Evolutionary conservation across 495 filamentous ascomycete species (phyloP).

Genomic region (Hypoxylon perforatum): DNA sequence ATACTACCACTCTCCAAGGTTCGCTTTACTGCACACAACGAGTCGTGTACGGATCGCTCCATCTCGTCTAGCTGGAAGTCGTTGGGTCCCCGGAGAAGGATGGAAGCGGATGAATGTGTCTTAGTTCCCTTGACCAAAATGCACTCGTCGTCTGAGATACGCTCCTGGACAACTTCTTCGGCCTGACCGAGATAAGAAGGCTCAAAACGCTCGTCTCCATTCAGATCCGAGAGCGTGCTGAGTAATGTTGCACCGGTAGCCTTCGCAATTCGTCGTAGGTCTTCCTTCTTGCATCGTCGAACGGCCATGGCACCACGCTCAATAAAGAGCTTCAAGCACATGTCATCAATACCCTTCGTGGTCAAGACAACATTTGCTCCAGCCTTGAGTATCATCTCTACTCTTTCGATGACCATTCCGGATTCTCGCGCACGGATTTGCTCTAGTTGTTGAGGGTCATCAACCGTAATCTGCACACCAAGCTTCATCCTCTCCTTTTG

Average conservation of each 20-base stretch:
- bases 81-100: conserved; percentile 95
- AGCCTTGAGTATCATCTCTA: conserved; percentile 97
- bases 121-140: conserved; percentile 97
- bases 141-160: conserved; percentile 98
- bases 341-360: conserved; percentile 98
- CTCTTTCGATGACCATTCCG: conserved; percentile 90
- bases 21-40: conserved; percentile 94
- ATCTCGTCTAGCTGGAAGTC: conserved; percentile 99
- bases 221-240: conserved; percentile 92
- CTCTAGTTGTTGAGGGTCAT: conserved; percentile 96
- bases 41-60: conserved; percentile 98
- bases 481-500: conserved; percentile 99
- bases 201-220: conserved; percentile 98
- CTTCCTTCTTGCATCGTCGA: conserved; percentile 98
- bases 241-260: conserved; percentile 94
- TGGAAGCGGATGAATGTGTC: conserved; percentile 90
- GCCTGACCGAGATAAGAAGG: conserved; percentile 86
- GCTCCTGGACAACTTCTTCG: conserved; percentile 95
- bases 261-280: conserved; percentile 93
- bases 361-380: conserved; percentile 97
- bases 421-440: conserved; percentile 93
- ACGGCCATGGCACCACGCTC: conserved; percentile 97
- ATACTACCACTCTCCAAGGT: conserved; percentile 97
- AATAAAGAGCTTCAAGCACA: conserved; percentile 92
- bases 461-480: conserved; percentile 97